Evolutionary conservation across 345 rosid species (phyloP), one percentile per base, ranked within the genome.

Genomic region (Eucalyptus tenuipes): DNA sequence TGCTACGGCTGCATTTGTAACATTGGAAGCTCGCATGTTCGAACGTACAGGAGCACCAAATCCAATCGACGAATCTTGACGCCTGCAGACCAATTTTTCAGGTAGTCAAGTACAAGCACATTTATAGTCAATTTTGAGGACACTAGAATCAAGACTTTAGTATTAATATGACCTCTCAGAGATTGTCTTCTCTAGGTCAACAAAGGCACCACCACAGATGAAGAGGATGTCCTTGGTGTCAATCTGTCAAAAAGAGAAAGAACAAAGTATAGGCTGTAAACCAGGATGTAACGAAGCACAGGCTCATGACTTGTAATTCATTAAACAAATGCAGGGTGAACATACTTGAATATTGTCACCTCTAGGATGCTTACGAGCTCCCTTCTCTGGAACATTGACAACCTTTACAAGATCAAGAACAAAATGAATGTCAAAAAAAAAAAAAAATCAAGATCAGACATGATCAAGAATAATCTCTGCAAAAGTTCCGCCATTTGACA

Each of bases 281-380:
- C 18, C 87, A n/a, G 80, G 47, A 82, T 13, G 45, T 24, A 50
- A 49, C 8, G 61, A 88, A 48, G 40, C 5, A 42, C 22, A 48
- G 24, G 18, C 37, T 80, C 45, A 31, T 9, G 40, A n/a, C 40
- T 12, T 17, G 29, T 37, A 22, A 79, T 88, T 81, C 17, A 42
- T 88, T 11, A 81, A 27, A 82, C 4, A 5, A 18, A 87, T 49
- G 47, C 49, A 49, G 31, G 22, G 24, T 42, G 66, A 40, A 85
- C 49, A n/a, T 93, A 97, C 99, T 99, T 98, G 99, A 92, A 98
- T 98, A 91, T 98, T 97, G 90, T 98, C 99, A 87, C 99, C 99
- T 92, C 99, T 94, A 42, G 99, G 99, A 91, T 98, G 99, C 94
- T 98, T 98, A 84, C 99, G 93, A 92, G 99, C 99, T 88, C 99